Percentiles rank a stretch among this genome's conserved stretches.
Evolutionary conservation across 2,329 filamentous ascomycete species (phyloP).

Genomic region (Emergomyces africanus): DNA sequence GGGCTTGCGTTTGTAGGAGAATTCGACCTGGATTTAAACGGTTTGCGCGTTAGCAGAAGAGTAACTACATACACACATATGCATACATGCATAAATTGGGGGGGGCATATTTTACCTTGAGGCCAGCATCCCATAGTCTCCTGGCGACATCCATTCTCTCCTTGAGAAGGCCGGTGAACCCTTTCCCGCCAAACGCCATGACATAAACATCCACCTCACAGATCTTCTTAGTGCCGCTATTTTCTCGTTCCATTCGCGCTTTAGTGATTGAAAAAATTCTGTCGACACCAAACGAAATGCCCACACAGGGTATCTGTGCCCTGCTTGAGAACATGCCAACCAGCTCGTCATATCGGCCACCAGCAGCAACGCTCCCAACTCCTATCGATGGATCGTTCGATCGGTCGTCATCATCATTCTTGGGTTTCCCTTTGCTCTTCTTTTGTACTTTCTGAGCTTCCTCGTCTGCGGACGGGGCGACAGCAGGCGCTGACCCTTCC

Average conservation of each 20-base stretch:
- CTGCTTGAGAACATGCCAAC: constrained; percentile 90
- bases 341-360: constrained; percentile 82
- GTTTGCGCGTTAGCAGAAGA: constrained; percentile 13
- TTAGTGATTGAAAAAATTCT: constrained; percentile 90
- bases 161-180: constrained; percentile 63
- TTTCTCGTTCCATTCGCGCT: constrained; percentile 51
- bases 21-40: constrained; percentile 53
- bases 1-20: constrained; percentile 79
- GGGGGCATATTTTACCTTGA: constrained; percentile 48
- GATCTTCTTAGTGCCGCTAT: constrained; percentile 42
- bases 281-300: constrained; percentile 89
- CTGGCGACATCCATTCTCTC: constrained; percentile 73
- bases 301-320: constrained; percentile 75
- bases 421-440: constrained; percentile 38
- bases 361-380: constrained; percentile 78
- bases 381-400: constrained; percentile 70
- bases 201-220: constrained; percentile 84
- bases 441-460: constrained; percentile 36
- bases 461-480: constrained; percentile 28
- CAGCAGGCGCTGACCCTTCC: constrained; percentile 54
- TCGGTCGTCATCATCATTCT: constrained; percentile 50
- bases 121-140: constrained; percentile 70
- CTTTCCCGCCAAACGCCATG: constrained; percentile 88
- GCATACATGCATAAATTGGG: background rate
- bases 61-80: background rate